Evolutionary conservation across 2,329 filamentous ascomycete genomes (phyloP), one percentile per base, ranked within the genome.

Genomic region (Apiospora kogelbergensis): DNA sequence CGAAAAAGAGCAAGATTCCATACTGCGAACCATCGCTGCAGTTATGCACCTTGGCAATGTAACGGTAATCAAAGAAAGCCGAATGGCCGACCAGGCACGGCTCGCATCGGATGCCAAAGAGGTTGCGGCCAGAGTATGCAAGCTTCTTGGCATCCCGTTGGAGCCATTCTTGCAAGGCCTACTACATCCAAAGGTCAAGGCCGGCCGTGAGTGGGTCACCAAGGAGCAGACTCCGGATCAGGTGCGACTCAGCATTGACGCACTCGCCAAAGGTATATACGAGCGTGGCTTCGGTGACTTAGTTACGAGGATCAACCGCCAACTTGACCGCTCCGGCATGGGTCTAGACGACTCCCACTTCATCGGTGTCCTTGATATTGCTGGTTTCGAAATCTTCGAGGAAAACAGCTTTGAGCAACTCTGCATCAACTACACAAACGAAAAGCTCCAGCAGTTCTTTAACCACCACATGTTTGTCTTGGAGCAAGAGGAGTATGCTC

Each of bases 401-500:
- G 89, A 93, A 76, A 99, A 99, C 84, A 98, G 95, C 84, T 99
- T 99, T 76, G 96, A 99, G 80, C 96, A 99, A 80, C 87, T 99
- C 6, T 99, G 96, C 84, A 99, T 99, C 86, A 99, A 99, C 81
- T 99, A 99, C 81, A 98, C 97, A 71, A 99, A 99, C 81, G 96
- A 99, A 80, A 99, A 98, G 80, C 89, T 99, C 7, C 96, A 99
- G 77, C 96, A 99, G 74, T 99, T 99, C 80, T 99, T 99, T 88
- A 99, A 99, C 76, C 96, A 99, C 78, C 97, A 99, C 84, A 99
- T 99, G 96, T 99, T 99, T 77, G 96, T 99, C 11, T 85, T 99
- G 9, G 96, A 99, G 79, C 96, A 99, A 77, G 96, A 99, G 80
- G 96, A 99, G 79, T 99, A 99, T 79, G 95, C 96, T 10, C 87